Evolutionary conservation across 2,329 filamentous ascomycete species (phyloP), one percentile per base, ranked within the genome.

Genomic region (Ascochyta viciae-villosae): DNA sequence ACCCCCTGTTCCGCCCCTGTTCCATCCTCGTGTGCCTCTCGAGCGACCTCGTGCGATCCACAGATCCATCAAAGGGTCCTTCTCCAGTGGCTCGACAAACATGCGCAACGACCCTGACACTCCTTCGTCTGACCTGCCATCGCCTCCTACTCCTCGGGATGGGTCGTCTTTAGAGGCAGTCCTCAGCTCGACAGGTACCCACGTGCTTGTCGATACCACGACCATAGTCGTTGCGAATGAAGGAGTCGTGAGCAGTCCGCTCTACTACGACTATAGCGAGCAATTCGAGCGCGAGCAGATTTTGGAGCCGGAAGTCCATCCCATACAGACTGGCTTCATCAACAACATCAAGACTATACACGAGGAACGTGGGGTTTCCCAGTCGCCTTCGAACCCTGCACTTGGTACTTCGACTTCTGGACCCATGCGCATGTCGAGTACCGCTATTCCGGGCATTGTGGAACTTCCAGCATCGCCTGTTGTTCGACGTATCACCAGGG

Each of bases 121-220:
- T 6, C 76, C 76, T 13, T 80, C 78, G 1, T 81, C 78, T 2
- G 78, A 80, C 54, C 72, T 76, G 39, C 72, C 76, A 33, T 77
- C 74, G 1, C 78, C 78, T 16, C 73, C 76, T 23, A 81, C 79
- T 7, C 79, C 80, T 0, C 74, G 71, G 44, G 74, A 78, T 56
- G 62, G 67, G 13, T 68, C 63, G 15, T 67, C 73, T 9, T 68
- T 77, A 39, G 73, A 76, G 51, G 74, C 74, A 6, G 50, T 66
- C 22, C 40, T 64, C n/a, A 61, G 57, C 38, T 52, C 57, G 12
- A 59, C 61, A 35, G 58, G 52, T 29, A 64, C 50, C 35, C 62
- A 58, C 10, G 29, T 58, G 13, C 34, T 64, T 49, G 66, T 75
- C n/a, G 72, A 70, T 33, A 71, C 71, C 50, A 63, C 70, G 15